Evolutionary conservation across 2,329 filamentous ascomycete species (phyloP).

Genomic region (Fusarium papillatum): DNA sequence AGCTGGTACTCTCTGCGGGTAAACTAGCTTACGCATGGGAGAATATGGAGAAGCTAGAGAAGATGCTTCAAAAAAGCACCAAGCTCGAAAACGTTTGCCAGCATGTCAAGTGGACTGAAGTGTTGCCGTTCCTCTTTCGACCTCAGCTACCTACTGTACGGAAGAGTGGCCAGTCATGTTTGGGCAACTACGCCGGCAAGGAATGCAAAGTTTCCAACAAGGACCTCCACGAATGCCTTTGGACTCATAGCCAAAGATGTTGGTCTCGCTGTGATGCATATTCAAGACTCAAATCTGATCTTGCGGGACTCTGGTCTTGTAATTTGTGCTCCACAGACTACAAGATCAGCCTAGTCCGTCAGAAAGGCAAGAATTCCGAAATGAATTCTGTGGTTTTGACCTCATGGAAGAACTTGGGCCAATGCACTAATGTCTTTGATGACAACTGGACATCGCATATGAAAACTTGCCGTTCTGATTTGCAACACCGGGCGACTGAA

Average conservation of each 20-base stretch:
- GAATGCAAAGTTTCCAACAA: not conserved
- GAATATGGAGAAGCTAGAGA: not conserved
- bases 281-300: not conserved
- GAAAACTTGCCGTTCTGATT: not conserved
- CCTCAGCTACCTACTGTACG: not conserved
- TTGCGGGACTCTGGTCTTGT: not conserved
- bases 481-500: not conserved
- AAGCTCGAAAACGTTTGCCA: not conserved
- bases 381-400: not conserved
- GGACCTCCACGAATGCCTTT: not conserved
- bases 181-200: not conserved
- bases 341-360: not conserved
- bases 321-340: not conserved
- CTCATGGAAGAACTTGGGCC: not conserved
- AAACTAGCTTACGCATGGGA: not conserved
- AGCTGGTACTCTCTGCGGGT: not conserved
- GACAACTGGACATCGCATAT: not conserved
- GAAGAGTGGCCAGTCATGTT: not conserved
- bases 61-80: not conserved
- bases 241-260: not conserved
- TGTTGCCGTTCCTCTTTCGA: not conserved
- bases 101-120: not conserved
- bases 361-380: not conserved
- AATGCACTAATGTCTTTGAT: not conserved
- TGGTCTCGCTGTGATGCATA: not conserved